Conservation (phyloP, 2,329 filamentous ascomycete species). For the Fusarium sp. region DNA sequence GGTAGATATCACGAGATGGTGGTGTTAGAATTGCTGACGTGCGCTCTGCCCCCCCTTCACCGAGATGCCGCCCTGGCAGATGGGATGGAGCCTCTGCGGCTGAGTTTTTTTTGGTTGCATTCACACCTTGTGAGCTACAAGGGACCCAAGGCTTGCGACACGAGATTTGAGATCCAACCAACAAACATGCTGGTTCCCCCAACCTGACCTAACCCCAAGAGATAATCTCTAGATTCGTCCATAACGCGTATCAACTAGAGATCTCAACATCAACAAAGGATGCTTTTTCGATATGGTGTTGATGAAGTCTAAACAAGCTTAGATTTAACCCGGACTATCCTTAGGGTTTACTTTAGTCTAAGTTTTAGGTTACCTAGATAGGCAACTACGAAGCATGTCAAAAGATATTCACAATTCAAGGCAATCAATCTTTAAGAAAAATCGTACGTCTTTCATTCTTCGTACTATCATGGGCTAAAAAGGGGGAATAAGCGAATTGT, state of each 20-base stretch:
- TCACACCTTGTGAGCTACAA: neutral
- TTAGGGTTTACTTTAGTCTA: neutral
- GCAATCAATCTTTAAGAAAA: slow-evolving; percentile 8
- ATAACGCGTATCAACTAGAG: neutral
- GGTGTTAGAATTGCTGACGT: slow-evolving; percentile 1
- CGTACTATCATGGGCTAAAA: slow-evolving; percentile 34
- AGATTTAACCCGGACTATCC: neutral
- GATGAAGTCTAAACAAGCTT: neutral
- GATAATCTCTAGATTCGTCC: neutral
- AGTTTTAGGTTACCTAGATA: neutral
- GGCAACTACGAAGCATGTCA: neutral
- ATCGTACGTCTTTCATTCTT: slow-evolving; percentile 30
- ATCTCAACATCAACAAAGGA: neutral
- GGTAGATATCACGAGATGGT: slow-evolving; percentile 18
- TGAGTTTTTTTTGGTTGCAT: neutral
- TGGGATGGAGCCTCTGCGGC: neutral
- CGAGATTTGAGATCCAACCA: neutral
- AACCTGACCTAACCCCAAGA: neutral
- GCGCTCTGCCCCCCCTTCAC: neutral
- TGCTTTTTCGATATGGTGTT: neutral
- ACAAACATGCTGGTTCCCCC: neutral
- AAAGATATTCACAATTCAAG: neutral
- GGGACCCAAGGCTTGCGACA: neutral
- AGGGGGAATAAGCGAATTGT: slow-evolving; percentile 22
- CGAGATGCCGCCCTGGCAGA: neutral